These are phyloP conservation scores for Cladosporium sp. DNA, from an alignment of 2,329 filamentous ascomycete genomes.

Conservation along the genomic window DNA sequence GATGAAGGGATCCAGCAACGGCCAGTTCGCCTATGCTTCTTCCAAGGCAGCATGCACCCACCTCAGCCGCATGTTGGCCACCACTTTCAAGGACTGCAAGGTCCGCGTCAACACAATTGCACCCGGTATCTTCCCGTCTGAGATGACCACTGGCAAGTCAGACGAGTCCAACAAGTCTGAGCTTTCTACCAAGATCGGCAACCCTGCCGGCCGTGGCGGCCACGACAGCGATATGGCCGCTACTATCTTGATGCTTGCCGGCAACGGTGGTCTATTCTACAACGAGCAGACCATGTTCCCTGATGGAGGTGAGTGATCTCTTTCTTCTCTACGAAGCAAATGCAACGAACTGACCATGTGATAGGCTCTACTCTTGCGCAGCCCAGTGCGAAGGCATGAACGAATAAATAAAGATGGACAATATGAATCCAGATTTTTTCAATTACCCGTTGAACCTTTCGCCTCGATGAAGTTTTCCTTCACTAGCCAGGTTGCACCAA, in stretches of 20 bases:
- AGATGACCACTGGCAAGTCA: conserved; percentile 52
- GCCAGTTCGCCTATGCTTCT: conserved; percentile 55
- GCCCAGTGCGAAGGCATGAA: conserved; percentile 14
- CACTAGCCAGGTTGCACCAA: background rate
- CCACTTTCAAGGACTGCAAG: conserved; percentile 44
- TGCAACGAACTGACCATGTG: background rate
- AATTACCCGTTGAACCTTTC: background rate
- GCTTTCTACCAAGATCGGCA: conserved; percentile 43
- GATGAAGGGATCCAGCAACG: conserved; percentile 52
- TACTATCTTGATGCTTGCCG: conserved; percentile 53
- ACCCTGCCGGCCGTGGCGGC: conserved; percentile 47
- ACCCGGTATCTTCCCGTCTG: conserved; percentile 45
- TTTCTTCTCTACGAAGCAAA: background rate
- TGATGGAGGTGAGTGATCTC: conserved; percentile 41
- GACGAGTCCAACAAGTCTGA: conserved; percentile 50
- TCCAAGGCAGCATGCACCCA: conserved; percentile 53
- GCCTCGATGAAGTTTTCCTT: background rate
- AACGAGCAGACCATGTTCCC: conserved; percentile 57
- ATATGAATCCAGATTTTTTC: background rate
- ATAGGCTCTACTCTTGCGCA: conserved; percentile 20
- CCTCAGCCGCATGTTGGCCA: conserved; percentile 48
- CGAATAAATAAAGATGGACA: background rate
- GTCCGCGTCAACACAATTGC: conserved; percentile 48
- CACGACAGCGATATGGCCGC: conserved; percentile 54
- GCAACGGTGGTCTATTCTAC: conserved; percentile 53